Conservation (phyloP, 805 yeast genomes). For the Lipomyces orientalis region DNA sequence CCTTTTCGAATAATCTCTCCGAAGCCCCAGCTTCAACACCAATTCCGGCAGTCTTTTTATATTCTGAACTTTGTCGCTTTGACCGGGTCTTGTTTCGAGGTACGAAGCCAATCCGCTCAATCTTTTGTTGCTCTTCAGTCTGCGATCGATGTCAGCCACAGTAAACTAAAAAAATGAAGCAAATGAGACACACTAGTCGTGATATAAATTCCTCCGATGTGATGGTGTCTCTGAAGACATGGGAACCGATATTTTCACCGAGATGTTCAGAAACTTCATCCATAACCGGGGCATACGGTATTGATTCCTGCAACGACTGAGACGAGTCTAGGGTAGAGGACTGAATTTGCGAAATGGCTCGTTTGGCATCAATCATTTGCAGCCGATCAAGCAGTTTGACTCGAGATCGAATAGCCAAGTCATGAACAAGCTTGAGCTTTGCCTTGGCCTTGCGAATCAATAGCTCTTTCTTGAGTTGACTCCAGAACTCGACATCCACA, state of each 20-base stretch:
- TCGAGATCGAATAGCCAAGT: conserved; percentile 25
- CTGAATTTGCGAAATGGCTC: conserved; percentile 15
- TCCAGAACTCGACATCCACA: conserved; percentile 44
- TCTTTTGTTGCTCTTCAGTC: conserved; percentile 10
- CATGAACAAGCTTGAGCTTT: conserved; percentile 27
- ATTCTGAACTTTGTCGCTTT: neutral
- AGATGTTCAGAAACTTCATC: conserved; percentile 17
- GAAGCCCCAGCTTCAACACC: neutral
- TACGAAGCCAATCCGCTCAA: conserved; percentile 36
- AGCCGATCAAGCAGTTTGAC: conserved; percentile 13
- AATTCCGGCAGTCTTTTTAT: neutral
- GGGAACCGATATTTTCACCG: neutral
- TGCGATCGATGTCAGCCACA: neutral
- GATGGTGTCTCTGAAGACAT: no score
- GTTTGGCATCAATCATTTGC: conserved; percentile 18
- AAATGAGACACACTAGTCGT: neutral
- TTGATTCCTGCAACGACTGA: neutral
- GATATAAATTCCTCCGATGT: neutral
- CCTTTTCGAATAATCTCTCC: conserved; percentile 24
- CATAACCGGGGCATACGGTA: conserved; percentile 26
- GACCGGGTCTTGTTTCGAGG: conserved; percentile 15
- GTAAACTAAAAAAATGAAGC: neutral
- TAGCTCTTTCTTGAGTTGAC: conserved; percentile 39
- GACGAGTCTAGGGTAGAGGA: conserved; percentile 1
- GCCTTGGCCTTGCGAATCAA: conserved; percentile 36